A percentile compares a stretch with the other conserved stretches of the same genome.
Evolutionary conservation across 1,139 yeast genomes (phyloP).

Genomic region (Candida pseudoviswanathii): DNA sequence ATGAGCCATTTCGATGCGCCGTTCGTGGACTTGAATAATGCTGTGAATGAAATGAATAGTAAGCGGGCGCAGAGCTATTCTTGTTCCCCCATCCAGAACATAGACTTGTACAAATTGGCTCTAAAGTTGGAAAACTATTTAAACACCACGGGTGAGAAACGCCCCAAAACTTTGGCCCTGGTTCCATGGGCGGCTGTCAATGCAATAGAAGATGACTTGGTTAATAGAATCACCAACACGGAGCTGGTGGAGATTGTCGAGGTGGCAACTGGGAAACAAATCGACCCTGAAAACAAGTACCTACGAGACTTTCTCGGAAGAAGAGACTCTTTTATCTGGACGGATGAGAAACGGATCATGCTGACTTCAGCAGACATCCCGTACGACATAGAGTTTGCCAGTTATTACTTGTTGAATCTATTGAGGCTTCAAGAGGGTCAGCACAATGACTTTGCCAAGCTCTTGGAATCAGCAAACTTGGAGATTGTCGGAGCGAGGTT

Average conservation of each 20-base stretch:
- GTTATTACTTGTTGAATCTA: slow-evolving; percentile 32
- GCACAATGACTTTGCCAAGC: slow-evolving; percentile 19
- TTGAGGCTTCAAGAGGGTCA: background rate
- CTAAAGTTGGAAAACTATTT: slow-evolving; percentile 13
- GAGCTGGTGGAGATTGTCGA: too few relatives aligned
- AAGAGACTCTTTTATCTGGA: too few relatives aligned
- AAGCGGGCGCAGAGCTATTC: background rate
- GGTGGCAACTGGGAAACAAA: too few relatives aligned
- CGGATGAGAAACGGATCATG: background rate
- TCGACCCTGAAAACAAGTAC: too few relatives aligned
- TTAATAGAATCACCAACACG: background rate
- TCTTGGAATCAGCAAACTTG: slow-evolving; percentile 25
- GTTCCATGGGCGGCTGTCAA: slow-evolving; percentile 13
- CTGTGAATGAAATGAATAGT: background rate
- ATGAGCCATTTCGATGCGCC: slow-evolving; percentile 30
- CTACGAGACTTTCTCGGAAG: too few relatives aligned
- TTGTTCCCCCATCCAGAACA: slow-evolving; percentile 13
- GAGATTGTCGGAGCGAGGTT: slow-evolving; percentile 34
- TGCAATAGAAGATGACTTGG: slow-evolving; percentile 9
- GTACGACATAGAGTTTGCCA: slow-evolving; percentile 33
- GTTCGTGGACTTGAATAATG: slow-evolving; percentile 4
- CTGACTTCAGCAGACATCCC: slow-evolving; percentile 21
- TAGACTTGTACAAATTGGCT: slow-evolving; percentile 35
- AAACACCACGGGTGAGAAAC: background rate
- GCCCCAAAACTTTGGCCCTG: background rate